These are phyloP conservation scores for Suillus subaureus DNA, from an alignment of 768 basidiomycete species.

Conservation along the genomic window DNA sequence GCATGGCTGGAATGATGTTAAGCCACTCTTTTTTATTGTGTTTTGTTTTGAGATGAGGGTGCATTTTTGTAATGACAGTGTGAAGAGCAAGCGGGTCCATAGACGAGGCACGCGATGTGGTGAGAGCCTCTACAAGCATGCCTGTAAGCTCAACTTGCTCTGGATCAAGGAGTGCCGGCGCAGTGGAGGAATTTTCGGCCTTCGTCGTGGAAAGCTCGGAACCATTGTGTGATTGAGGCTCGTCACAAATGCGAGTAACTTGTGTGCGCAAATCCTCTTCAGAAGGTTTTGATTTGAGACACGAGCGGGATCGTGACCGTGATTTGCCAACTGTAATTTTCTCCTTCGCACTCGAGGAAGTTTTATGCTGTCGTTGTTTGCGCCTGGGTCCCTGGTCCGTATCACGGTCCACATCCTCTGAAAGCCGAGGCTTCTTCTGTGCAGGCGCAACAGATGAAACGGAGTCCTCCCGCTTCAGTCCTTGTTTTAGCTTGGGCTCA, in stretches of 20 bases:
- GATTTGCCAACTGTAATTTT: constrained; percentile 8
- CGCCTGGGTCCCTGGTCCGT: constrained; percentile 1
- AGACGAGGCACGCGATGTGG: constrained; percentile 71
- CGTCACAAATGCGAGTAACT: constrained; percentile 7
- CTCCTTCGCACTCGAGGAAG: neutral
- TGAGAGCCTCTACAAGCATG: constrained; percentile 71
- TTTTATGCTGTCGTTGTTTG: constrained; percentile 1
- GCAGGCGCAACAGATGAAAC: constrained; percentile 16
- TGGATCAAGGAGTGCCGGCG: neutral
- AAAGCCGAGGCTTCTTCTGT: constrained; percentile 25
- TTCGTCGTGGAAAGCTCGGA: neutral
- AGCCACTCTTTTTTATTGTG: constrained; percentile 47
- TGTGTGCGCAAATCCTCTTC: constrained; percentile 8
- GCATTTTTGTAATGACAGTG: constrained; percentile 51
- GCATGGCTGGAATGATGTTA: constrained; percentile 48
- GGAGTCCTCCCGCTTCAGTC: constrained; percentile 7
- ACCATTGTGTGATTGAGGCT: constrained; percentile 9
- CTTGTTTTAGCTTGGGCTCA: neutral
- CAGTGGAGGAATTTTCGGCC: constrained; percentile 1
- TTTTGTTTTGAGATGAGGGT: constrained; percentile 50
- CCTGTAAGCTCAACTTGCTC: constrained; percentile 54
- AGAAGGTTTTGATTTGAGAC: neutral
- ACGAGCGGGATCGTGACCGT: constrained; percentile 17
- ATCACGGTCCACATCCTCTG: constrained; percentile 7
- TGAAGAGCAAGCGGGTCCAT: constrained; percentile 57